Percentiles rank a stretch among this genome's conserved stretches.
Conservation (phyloP, 192 early-diverging fungal species). For the Cladochytrium replicatum region DNA sequence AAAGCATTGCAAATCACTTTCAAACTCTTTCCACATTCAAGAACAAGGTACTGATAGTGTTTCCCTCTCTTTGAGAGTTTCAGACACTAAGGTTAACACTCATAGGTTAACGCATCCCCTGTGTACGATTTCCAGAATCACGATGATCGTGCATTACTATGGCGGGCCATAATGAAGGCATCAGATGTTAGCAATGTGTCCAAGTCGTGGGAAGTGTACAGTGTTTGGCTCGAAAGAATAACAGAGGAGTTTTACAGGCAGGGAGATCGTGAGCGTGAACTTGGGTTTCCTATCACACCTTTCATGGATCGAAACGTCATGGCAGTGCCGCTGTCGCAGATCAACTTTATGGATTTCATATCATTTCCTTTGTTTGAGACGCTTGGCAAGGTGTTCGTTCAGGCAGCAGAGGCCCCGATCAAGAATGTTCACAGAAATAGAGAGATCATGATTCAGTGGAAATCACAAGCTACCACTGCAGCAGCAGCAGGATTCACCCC, state of each 20-base stretch:
- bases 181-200: conserved; percentile 1
- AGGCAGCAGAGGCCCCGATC: neutral
- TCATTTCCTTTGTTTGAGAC: neutral
- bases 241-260: conserved; percentile 1
- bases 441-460: too few relatives aligned
- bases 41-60: conserved; percentile 24
- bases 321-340: conserved; percentile 1
- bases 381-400: neutral
- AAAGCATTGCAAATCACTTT: conserved; percentile 30
- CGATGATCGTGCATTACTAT: conserved; percentile 1
- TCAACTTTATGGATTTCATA: conserved; percentile 4
- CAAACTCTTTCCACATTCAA: conserved; percentile 38
- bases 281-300: conserved; percentile 20
- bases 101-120: neutral
- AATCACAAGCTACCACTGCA: too few relatives aligned
- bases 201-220: neutral
- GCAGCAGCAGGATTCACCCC: too few relatives aligned
- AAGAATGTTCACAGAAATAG: too few relatives aligned
- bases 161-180: conserved; percentile 1
- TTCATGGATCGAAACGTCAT: conserved; percentile 22
- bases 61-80: neutral
- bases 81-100: too few relatives aligned
- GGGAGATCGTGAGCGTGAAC: conserved; percentile 14
- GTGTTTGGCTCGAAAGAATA: neutral
- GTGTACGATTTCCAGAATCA: neutral